A percentile compares a stretch with the other conserved stretches of the same genome.
Conservation (phyloP, 164 flowering plant species). For the Aristolochia fimbriata region DNA sequence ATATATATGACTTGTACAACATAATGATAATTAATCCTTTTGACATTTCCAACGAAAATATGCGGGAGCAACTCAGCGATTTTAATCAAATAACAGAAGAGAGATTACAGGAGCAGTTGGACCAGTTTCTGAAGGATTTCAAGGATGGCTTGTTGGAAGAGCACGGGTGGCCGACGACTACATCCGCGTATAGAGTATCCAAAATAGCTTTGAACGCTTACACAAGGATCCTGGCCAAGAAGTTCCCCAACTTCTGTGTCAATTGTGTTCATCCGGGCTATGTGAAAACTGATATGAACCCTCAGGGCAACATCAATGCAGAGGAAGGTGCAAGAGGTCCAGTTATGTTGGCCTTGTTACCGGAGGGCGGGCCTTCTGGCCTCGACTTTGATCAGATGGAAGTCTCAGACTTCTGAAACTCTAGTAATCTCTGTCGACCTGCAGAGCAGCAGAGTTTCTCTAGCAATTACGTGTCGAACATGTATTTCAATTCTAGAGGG, state of each 20-base stretch:
- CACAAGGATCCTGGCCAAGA: constrained; percentile 35
- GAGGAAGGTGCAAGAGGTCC: constrained; percentile 35
- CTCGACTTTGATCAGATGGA: constrained; percentile 21
- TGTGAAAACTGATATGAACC: constrained; percentile 27
- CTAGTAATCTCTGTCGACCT: neutral
- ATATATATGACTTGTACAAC: too few relatives aligned
- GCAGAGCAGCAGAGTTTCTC: too few relatives aligned
- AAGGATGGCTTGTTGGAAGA: constrained; percentile 17
- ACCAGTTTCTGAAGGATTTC: constrained; percentile 21
- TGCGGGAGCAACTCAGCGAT: constrained; percentile 18
- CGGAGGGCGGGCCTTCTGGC: constrained; percentile 33
- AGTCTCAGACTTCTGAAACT: constrained; percentile 1
- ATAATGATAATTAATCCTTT: too few relatives aligned
- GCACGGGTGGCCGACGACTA: constrained; percentile 26
- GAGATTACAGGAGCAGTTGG: constrained; percentile 26
- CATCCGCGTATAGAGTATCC: constrained; percentile 28
- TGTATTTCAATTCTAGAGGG: too few relatives aligned
- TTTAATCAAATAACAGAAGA: constrained; percentile 25
- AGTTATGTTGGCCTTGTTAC: constrained; percentile 30
- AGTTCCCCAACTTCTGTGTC: constrained; percentile 21
- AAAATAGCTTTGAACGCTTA: constrained; percentile 39
- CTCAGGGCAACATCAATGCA: constrained; percentile 2
- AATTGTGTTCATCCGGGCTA: constrained; percentile 37
- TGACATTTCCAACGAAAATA: constrained; percentile 19
- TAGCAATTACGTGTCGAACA: too few relatives aligned